Percentiles rank a stretch among this genome's conserved stretches.
Conservation (phyloP, 257 asterid genomes). For the Nicotiana noctiflora region DNA sequence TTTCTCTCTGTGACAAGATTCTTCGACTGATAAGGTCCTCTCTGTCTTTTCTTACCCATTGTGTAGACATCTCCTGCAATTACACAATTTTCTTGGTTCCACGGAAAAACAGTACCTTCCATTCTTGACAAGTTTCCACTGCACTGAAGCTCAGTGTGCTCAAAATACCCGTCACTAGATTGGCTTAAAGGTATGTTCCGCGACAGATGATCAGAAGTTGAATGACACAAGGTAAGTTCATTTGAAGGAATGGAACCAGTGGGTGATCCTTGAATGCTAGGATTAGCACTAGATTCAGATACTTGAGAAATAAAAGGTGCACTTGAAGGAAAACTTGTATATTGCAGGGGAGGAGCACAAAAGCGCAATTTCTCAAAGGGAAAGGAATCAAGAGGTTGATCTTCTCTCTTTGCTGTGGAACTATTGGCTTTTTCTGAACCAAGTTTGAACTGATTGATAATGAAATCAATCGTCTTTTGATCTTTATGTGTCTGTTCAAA, state of each 20-base stretch:
- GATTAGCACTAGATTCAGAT: constrained; percentile 26
- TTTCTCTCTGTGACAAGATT: constrained; percentile 80
- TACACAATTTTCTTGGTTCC: not conserved
- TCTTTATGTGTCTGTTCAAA: constrained; percentile 47
- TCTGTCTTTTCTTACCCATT: constrained; percentile 24
- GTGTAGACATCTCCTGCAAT: constrained; percentile 9
- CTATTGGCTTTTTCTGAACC: constrained; percentile 29
- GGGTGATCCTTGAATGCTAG: constrained; percentile 59
- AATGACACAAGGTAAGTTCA: constrained; percentile 26
- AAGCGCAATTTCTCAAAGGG: constrained; percentile 13
- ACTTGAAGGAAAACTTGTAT: not conserved
- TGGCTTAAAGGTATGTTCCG: constrained; percentile 22
- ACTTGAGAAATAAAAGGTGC: constrained; percentile 13
- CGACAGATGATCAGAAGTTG: constrained; percentile 15
- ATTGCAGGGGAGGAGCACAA: constrained; percentile 21
- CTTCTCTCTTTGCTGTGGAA: constrained; percentile 8
- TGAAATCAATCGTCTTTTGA: constrained; percentile 40
- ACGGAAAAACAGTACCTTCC: constrained; percentile 11
- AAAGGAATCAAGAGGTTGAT: constrained; percentile 15
- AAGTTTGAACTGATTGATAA: constrained; percentile 28
- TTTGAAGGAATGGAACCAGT: constrained; percentile 44
- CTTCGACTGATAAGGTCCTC: constrained; percentile 57
- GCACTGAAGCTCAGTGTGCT: constrained; percentile 17
- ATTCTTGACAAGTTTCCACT: constrained; percentile 19
- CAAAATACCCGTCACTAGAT: constrained; percentile 20